Conservation (phyloP, 1,284 basidiomycete species). For the Puccinia triticina region DNA sequence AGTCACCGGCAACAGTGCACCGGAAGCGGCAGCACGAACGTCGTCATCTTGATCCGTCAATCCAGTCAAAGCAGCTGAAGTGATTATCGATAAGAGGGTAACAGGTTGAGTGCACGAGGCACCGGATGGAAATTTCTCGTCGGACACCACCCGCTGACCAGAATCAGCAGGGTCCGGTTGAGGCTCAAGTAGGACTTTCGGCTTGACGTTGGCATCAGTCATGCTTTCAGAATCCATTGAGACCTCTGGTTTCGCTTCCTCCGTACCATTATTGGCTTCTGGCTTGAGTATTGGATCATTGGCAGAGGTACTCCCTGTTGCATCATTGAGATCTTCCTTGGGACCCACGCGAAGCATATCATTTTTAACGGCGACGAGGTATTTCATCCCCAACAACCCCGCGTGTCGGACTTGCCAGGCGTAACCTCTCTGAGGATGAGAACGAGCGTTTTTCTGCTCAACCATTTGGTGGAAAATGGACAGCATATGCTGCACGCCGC, state of each 20-base stretch:
- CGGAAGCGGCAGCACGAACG: slow-evolving; percentile 91
- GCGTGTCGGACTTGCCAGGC: slow-evolving; percentile 98
- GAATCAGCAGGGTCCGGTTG: not conserved
- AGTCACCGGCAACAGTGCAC: slow-evolving; percentile 84
- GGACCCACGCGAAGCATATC: slow-evolving; percentile 70
- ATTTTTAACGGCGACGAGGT: slow-evolving; percentile 88
- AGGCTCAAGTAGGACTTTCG: slow-evolving; percentile 27
- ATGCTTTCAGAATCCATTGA: slow-evolving; percentile 55
- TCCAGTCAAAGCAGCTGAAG: slow-evolving; percentile 62
- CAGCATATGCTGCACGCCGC: slow-evolving; percentile 67
- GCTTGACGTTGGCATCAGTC: slow-evolving; percentile 57
- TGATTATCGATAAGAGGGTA: slow-evolving; percentile 15
- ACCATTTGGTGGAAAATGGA: slow-evolving; percentile 82
- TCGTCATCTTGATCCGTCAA: slow-evolving; percentile 92
- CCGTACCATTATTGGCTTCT: slow-evolving; percentile 45
- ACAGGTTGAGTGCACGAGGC: not conserved
- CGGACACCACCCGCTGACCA: not conserved
- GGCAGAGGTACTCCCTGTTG: not conserved
- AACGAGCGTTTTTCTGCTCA: slow-evolving; percentile 88
- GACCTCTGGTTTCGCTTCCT: slow-evolving; percentile 58
- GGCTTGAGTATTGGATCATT: not conserved
- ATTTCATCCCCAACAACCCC: slow-evolving; percentile 92
- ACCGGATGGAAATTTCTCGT: slow-evolving; percentile 47
- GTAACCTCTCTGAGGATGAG: slow-evolving; percentile 64
- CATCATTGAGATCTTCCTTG: not conserved